Conservation (phyloP, 768 basidiomycete species). For the Podaxis sp. region DNA sequence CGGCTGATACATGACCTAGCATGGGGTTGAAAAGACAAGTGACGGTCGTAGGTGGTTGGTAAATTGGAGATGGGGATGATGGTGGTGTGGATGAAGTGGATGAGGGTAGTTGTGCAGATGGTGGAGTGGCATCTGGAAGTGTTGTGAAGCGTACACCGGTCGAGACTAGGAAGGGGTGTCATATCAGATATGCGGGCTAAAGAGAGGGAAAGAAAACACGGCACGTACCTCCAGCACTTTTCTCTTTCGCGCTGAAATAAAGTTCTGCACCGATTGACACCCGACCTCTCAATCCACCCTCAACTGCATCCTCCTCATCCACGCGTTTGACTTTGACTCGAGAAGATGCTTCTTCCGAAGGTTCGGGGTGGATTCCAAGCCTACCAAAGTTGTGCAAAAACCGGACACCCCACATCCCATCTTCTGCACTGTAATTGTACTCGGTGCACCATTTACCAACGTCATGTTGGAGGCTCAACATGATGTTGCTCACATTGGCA, state of each 20-base stretch:
- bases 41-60: slow-evolving; percentile 91
- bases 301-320: slow-evolving; percentile 92
- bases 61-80: slow-evolving; percentile 37
- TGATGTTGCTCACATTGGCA: slow-evolving; percentile 62
- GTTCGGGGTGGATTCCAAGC: slow-evolving; percentile 26
- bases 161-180: slow-evolving; percentile 56
- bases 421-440: slow-evolving; percentile 92
- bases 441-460: slow-evolving; percentile 91
- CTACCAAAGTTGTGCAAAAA: slow-evolving; percentile 92
- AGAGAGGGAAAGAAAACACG: background rate
- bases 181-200: background rate
- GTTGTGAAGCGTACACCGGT: slow-evolving; percentile 95
- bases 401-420: slow-evolving; percentile 89
- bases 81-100: slow-evolving; percentile 26
- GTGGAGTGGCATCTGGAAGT: slow-evolving; percentile 73
- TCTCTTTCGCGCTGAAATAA: slow-evolving; percentile 91
- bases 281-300: slow-evolving; percentile 87
- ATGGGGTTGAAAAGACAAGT: slow-evolving; percentile 96
- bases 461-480: slow-evolving; percentile 90
- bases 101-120: slow-evolving; percentile 54
- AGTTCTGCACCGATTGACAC: slow-evolving; percentile 92
- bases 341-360: slow-evolving; percentile 18
- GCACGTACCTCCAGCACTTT: slow-evolving; percentile 85
- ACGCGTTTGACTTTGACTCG: slow-evolving; percentile 66
- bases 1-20: slow-evolving; percentile 89